A percentile compares a stretch with the other conserved stretches of the same genome.
Conservation (phyloP, 805 yeast genomes). For the Komagataella populi region DNA sequence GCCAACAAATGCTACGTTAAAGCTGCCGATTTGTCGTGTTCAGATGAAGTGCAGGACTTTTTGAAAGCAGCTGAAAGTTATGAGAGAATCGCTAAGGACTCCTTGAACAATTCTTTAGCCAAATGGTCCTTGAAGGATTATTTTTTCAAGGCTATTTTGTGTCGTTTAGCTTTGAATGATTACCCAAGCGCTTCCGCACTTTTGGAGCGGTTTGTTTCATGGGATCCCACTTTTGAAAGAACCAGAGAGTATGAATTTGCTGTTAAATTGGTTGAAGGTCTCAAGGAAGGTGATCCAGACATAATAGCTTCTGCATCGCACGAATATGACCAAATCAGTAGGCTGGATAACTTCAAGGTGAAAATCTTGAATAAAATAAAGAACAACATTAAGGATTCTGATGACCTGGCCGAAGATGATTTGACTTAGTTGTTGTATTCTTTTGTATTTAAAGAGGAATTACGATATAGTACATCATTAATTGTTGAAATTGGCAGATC, state of each 20-base stretch:
- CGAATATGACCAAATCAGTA: slow-evolving; percentile 77
- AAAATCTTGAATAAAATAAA: slow-evolving; percentile 73
- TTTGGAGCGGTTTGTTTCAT: slow-evolving; percentile 42
- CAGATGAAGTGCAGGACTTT: slow-evolving; percentile 48
- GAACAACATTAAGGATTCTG: slow-evolving; percentile 20
- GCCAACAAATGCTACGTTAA: slow-evolving; percentile 80
- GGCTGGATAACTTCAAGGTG: slow-evolving; percentile 86
- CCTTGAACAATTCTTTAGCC: slow-evolving; percentile 59
- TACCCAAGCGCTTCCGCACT: slow-evolving; percentile 74
- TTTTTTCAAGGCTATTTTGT: slow-evolving; percentile 69
- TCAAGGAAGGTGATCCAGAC: slow-evolving; percentile 70
- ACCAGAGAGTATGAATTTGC: slow-evolving; percentile 68
- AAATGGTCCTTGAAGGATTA: slow-evolving; percentile 92
- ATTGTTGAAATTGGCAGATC: slow-evolving; percentile 69
- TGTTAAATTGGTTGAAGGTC: slow-evolving; percentile 55
- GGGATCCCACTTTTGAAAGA: slow-evolving; percentile 66
- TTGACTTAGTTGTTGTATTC: slow-evolving; percentile 12
- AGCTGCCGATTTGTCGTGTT: slow-evolving; percentile 80
- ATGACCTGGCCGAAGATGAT: slow-evolving; percentile 20
- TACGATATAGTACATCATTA: slow-evolving; percentile 44
- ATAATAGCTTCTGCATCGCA: slow-evolving; percentile 58
- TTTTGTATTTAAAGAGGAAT: not conserved
- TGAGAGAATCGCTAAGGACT: slow-evolving; percentile 65
- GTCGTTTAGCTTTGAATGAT: slow-evolving; percentile 72
- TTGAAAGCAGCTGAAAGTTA: slow-evolving; percentile 63